Base-by-base conservation (phyloP, 1,284 basidiomycete species). In the Meripilus lineatus region DNA sequence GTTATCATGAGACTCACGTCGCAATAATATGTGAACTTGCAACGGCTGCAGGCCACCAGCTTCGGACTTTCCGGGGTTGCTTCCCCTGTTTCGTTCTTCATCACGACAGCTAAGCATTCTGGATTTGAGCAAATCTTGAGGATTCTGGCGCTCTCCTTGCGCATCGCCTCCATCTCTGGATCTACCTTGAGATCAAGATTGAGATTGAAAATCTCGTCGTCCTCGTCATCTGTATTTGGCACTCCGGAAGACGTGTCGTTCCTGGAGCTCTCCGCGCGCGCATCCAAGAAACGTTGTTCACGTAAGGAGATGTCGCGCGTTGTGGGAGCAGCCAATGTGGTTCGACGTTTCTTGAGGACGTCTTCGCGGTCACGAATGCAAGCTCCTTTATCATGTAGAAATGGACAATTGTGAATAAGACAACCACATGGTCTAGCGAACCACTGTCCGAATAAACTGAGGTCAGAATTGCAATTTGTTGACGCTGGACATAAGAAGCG, bases 391-490 rank as follows among this genome's bases (percentile, higher is more conserved):
- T 56, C 38, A 56, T 61, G 38, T 40, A 57, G 49, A 40, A 56
- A 57, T 22, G 53, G 50, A 37, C 59, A 60, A 40, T 34, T 15
- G 1, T 46, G 38, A 35, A 54, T 43, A 10, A 54, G 38, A 44
- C 56, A 58, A 7, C 57, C 56, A 14, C 50, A 21, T 35, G 52
- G 46, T 11, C 50, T 33, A 13, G 52, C 55, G 28, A 54, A 58
- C 40, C 49, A 58, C 55, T 57, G 33, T n/a, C 8, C n/a, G n/a
- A n/a, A n/a, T n/a, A 8, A n/a, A n/a, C n/a, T n/a, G n/a, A n/a
- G n/a, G n/a, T n/a, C n/a, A n/a, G n/a, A n/a, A n/a, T n/a, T n/a
- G n/a, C n/a, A n/a, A n/a, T n/a, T n/a, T n/a, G n/a, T n/a, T n/a
- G n/a, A n/a, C n/a, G n/a, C n/a, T n/a, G n/a, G n/a, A n/a, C n/a